Percentiles rank a stretch among this genome's conserved stretches.
Conservation (phyloP, 2,329 filamentous ascomycete genomes). For the Hypoxylon sp. region DNA sequence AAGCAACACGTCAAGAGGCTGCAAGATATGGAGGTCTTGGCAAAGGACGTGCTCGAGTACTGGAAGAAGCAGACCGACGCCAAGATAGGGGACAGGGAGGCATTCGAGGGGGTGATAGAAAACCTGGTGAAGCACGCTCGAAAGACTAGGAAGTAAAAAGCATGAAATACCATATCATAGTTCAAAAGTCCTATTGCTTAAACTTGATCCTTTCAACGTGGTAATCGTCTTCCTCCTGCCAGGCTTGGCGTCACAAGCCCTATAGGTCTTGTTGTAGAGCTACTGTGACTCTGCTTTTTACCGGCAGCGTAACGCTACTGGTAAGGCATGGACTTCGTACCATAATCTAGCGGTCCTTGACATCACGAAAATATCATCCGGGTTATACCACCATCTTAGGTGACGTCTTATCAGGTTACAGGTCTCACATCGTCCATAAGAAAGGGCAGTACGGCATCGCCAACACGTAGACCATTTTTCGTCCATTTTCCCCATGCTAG, state of each 20-base stretch:
- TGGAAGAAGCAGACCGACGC: slow-evolving; percentile 89
- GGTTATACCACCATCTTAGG: too few relatives aligned
- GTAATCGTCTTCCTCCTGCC: not conserved
- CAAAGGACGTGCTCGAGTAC: slow-evolving; percentile 81
- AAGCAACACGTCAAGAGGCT: slow-evolving; percentile 73
- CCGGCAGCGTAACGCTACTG: too few relatives aligned
- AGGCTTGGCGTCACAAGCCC: not conserved
- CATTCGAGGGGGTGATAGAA: slow-evolving; percentile 96
- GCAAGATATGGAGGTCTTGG: slow-evolving; percentile 72
- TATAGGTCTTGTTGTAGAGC: too few relatives aligned
- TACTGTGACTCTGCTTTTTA: too few relatives aligned
- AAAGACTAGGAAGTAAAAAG: slow-evolving; percentile 75
- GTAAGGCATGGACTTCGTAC: too few relatives aligned
- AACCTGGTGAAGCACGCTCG: slow-evolving; percentile 92
- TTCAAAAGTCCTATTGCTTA: slow-evolving; percentile 6
- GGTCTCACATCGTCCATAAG: not conserved
- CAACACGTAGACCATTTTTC: not conserved
- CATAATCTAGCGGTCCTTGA: too few relatives aligned
- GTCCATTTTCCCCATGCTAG: slow-evolving; percentile 1
- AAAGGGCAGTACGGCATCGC: not conserved
- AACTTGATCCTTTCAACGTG: not conserved
- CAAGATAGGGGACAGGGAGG: slow-evolving; percentile 87
- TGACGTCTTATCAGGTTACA: too few relatives aligned
- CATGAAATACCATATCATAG: slow-evolving; percentile 15
- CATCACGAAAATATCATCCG: too few relatives aligned